phyloP scores from a whole-genome alignment of 148 eudicot genomes.

The Chenopodium berlandieri region DNA sequence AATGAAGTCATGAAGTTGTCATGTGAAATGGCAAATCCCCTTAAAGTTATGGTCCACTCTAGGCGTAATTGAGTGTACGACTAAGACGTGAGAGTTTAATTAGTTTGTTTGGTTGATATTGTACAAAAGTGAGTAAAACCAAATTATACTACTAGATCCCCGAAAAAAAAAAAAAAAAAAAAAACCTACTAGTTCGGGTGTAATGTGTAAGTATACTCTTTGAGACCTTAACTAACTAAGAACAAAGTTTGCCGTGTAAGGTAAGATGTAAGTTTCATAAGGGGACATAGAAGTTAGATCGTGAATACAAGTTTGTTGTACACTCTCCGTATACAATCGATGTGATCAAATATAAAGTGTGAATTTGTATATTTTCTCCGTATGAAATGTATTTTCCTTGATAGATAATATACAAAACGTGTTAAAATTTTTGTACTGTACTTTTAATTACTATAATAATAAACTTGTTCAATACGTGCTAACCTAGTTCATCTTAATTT shows the following conservation, averaged over 20 bases:
- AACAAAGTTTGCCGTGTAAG: neutral
- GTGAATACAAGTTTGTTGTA: too few species aligned
- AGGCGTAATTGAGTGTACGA: neutral
- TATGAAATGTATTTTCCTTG: neutral
- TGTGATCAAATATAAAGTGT: neutral
- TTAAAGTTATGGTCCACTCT: conserved; percentile 25
- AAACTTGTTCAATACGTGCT: neutral
- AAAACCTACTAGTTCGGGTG: too few species aligned
- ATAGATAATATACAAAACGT: neutral
- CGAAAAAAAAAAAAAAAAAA: too few species aligned
- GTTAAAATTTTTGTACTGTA: too few species aligned
- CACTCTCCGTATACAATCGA: neutral
- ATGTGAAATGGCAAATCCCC: conserved; percentile 78
- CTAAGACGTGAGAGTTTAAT: neutral
- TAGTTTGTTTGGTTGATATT: neutral
- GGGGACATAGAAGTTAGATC: too few species aligned
- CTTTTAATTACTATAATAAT: too few species aligned
- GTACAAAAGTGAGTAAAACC: neutral
- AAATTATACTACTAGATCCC: neutral
- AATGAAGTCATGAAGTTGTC: conserved; percentile 58
- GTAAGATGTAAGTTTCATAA: neutral
- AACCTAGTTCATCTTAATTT: neutral
- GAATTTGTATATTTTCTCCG: neutral
- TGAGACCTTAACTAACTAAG: neutral
- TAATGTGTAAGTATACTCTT: neutral